Conservation (phyloP, 1,284 basidiomycete genomes). For the Cutaneotrichosporon sp. region DNA sequence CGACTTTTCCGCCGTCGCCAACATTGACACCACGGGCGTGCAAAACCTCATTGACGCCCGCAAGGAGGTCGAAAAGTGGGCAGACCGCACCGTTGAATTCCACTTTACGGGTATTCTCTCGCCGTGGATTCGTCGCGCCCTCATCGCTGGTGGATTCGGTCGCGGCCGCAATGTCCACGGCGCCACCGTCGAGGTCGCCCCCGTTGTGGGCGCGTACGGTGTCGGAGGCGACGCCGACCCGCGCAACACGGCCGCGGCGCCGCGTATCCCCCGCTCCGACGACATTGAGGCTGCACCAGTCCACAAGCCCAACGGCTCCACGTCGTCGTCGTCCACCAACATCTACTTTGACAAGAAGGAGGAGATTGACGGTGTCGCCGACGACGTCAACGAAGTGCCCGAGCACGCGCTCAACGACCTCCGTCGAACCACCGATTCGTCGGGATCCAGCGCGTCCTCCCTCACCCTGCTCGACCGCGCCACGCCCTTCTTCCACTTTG, state of each 20-base stretch:
- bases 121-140: conserved; percentile 87
- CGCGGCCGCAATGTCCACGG: conserved; percentile 46
- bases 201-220: conserved; percentile 57
- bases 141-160: conserved; percentile 83
- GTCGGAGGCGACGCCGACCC: conserved; percentile 20
- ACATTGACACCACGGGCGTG: conserved; percentile 66
- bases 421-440: background rate
- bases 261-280: background rate
- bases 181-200: conserved; percentile 61
- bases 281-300: conserved; percentile 10
- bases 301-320: background rate
- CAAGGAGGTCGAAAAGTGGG: conserved; percentile 80
- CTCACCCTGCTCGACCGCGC: conserved; percentile 34
- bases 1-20: conserved; percentile 74
- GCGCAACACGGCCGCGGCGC: conserved; percentile 8
- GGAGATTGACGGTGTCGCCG: background rate
- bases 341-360: conserved; percentile 1
- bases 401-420: background rate
- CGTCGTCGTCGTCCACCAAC: background rate
- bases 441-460: conserved; percentile 13
- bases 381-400: conserved; percentile 16
- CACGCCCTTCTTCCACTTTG: conserved; percentile 50
- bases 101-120: conserved; percentile 62
- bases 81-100: conserved; percentile 71
- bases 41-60: conserved; percentile 88